Conservation (phyloP, 192 early-diverging fungal species). For the Coemansia sp. region DNA sequence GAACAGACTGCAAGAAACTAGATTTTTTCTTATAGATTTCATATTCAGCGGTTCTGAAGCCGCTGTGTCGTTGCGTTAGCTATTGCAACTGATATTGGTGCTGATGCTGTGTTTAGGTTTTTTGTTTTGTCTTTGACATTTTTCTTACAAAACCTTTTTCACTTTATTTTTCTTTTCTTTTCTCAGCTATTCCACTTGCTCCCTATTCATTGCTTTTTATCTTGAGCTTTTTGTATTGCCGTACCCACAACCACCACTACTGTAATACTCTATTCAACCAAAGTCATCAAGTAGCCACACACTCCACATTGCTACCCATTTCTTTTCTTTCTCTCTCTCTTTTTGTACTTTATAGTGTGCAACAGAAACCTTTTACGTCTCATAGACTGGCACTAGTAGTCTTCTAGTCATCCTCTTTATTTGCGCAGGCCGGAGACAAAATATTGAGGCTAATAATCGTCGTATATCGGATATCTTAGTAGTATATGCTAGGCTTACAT, state of each 20-base stretch:
- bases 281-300: constrained; percentile 6
- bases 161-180: neutral
- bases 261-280: neutral
- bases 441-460: neutral
- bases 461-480: neutral
- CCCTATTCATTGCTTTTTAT: neutral
- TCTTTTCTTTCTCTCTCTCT: neutral
- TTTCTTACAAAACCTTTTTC: neutral
- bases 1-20: neutral
- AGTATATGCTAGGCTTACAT: constrained; percentile 9
- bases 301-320: neutral
- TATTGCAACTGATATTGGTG: neutral
- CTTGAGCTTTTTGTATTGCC: neutral
- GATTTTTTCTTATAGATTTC: neutral
- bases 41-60: neutral
- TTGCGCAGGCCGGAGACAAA: neutral
- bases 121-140: constrained; percentile 1
- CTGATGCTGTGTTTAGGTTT: constrained; percentile 5
- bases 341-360: too few relatives aligned
- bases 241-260: neutral
- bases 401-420: neutral
- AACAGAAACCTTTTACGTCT: neutral
- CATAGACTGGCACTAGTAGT: neutral
- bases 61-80: too few relatives aligned
- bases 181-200: constrained; percentile 2